A percentile compares a stretch with the other conserved stretches of the same genome.
These are phyloP conservation scores for Monosporozyma yasuniensis DNA, from an alignment of 805 yeast genomes.

Conservation along the genomic window DNA sequence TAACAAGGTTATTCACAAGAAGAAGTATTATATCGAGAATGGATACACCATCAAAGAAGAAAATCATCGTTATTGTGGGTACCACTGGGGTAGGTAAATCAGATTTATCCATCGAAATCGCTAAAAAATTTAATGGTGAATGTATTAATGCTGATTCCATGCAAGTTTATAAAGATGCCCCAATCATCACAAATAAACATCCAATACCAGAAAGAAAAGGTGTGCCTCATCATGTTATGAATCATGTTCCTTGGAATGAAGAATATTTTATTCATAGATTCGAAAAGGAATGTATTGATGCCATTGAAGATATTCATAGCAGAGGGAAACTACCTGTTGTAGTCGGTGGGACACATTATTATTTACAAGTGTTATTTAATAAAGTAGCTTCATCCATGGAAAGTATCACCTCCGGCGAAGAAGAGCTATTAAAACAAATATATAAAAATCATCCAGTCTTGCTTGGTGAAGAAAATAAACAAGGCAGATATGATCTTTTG, in stretches of 20 bases:
- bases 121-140: constrained; percentile 72
- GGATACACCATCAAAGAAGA: no score
- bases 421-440: background rate
- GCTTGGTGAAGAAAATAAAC: background rate
- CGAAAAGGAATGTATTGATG: constrained; percentile 53
- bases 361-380: constrained; percentile 67
- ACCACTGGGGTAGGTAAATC: constrained; percentile 98
- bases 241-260: constrained; percentile 71
- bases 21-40: no score
- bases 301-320: constrained; percentile 55
- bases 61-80: constrained; percentile 66
- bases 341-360: constrained; percentile 96
- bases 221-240: constrained; percentile 77
- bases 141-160: constrained; percentile 92
- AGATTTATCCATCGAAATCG: constrained; percentile 57
- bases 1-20: background rate
- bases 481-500: constrained; percentile 35
- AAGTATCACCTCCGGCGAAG: constrained; percentile 5
- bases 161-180: constrained; percentile 78
- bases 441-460: constrained; percentile 1
- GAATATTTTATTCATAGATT: constrained; percentile 78
- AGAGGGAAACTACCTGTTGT: constrained; percentile 74
- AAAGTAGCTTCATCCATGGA: constrained; percentile 29
- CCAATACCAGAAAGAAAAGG: constrained; percentile 71
- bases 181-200: constrained; percentile 84